Conservation (phyloP, 352 stramenopile genomes). For the Blastocystis sp. region DNA sequence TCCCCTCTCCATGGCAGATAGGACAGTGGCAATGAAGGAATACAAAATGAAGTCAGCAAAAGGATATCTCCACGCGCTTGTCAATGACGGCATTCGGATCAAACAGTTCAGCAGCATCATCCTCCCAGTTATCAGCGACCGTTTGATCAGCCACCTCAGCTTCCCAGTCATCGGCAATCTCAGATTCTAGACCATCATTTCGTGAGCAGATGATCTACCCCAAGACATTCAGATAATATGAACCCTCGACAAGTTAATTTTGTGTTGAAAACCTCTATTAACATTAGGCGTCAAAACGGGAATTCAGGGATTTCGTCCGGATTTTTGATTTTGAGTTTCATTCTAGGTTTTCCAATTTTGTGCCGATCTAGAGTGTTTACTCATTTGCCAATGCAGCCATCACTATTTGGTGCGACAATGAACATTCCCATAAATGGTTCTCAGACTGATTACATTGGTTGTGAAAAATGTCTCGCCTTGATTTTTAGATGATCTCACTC, state of each 20-base stretch:
- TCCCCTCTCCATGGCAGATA: conserved; percentile 58
- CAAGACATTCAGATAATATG: conserved; percentile 16
- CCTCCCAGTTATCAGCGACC: conserved; percentile 48
- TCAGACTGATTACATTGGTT: neutral
- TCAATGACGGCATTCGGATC: conserved; percentile 38
- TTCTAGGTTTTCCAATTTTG: neutral
- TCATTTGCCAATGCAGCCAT: neutral
- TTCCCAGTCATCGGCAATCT: conserved; percentile 59
- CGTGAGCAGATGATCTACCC: neutral
- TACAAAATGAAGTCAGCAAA: neutral
- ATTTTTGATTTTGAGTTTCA: neutral
- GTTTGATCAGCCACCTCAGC: conserved; percentile 16
- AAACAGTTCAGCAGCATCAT: conserved; percentile 32
- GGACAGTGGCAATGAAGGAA: conserved; percentile 38
- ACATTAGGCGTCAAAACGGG: neutral
- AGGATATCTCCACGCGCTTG: conserved; percentile 60
- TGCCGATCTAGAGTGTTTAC: neutral
- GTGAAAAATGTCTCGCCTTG: neutral
- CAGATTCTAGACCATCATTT: neutral
- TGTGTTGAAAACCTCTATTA: neutral
- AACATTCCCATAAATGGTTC: neutral
- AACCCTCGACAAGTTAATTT: neutral
- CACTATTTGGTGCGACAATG: neutral
- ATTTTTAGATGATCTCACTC: conserved; percentile 13
- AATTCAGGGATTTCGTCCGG: neutral